phyloP scores from a whole-genome alignment of 2,329 filamentous ascomycete species.

The Colletotrichum ledebouriae region DNA sequence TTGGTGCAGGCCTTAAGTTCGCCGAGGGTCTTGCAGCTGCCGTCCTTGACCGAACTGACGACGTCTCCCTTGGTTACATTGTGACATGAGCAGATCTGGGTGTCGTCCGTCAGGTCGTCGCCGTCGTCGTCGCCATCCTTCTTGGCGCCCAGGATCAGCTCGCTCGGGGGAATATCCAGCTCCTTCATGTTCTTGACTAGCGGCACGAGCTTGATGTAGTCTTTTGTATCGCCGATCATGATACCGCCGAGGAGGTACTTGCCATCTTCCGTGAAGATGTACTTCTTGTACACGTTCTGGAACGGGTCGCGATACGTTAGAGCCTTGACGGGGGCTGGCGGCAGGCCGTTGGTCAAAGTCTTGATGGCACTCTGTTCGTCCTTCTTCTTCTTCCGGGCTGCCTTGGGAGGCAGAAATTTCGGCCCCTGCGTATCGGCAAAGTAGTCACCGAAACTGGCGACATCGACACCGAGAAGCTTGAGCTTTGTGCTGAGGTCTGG shows the following conservation, averaged over 20 bases:
- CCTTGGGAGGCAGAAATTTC: slow-evolving; percentile 76
- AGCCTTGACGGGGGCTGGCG: slow-evolving; percentile 78
- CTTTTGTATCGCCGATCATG: slow-evolving; percentile 95
- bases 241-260: slow-evolving; percentile 94
- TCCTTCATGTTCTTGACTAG: slow-evolving; percentile 88
- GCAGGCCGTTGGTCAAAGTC: slow-evolving; percentile 66
- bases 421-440: slow-evolving; percentile 91
- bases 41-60: slow-evolving; percentile 78
- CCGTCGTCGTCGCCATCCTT: slow-evolving; percentile 80
- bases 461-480: slow-evolving; percentile 90
- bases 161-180: slow-evolving; percentile 81
- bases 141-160: slow-evolving; percentile 85
- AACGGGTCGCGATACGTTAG: slow-evolving; percentile 93
- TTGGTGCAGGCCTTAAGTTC: slow-evolving; percentile 93
- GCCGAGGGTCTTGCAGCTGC: slow-evolving; percentile 83
- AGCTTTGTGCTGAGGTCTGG: slow-evolving; percentile 93
- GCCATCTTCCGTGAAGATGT: slow-evolving; percentile 89
- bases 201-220: slow-evolving; percentile 90
- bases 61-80: slow-evolving; percentile 91
- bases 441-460: slow-evolving; percentile 94
- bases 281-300: slow-evolving; percentile 91
- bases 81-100: slow-evolving; percentile 93
- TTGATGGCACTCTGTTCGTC: slow-evolving; percentile 54
- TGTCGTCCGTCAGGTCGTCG: slow-evolving; percentile 85
- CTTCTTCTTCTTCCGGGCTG: slow-evolving; percentile 57